Evolutionary conservation across 805 yeast species (phyloP), one percentile per base, ranked within the genome.

Genomic region (Saturnispora kantuleensis): DNA sequence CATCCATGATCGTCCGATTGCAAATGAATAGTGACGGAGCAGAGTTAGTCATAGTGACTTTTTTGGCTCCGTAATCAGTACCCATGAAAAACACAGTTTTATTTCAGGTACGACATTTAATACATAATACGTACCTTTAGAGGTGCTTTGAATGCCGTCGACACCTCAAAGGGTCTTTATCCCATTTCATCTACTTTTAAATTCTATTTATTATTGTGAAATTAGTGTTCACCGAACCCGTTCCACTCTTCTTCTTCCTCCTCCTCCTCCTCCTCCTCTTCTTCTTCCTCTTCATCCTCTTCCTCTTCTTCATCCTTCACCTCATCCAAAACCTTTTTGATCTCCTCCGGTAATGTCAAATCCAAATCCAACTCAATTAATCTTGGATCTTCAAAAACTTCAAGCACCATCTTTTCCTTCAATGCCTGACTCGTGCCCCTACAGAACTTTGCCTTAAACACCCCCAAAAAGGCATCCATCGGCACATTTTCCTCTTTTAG

Each of bases 321-420:
- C 37, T 48, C 52, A 13, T 47, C 41, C 8, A 18, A 21, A 10
- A 6, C 13, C 36, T 36, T 35, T n/a, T 28, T 42, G 8, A 17
- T 36, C 11, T 41, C 50, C 50, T 35, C 50, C 56, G 31, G 52
- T 56, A 44, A 45, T 48, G 39, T 36, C 36, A 62, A 64, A 5
- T 63, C 59, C 6, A 77, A 64, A 8, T 80, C 83, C 93, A 95
- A 85, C 31, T 68, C 68, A 18, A 59, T 58, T 39, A 87, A 67
- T 56, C 93, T 72, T 28, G 65, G 60, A 56, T 89, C 95, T 1
- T 66, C 65, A 34, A 84, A 65, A 0, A 90, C 70, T 31, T 85
- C 93, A 32, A 76, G 79, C 51, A 67, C 69, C 47, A 81, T 79
- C 54, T 77, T 81, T 40, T 69, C 66, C 60, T 85, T 76, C 48